Conservation (phyloP, 139 green algal genomes). For the Edaphochlamys debaryana region DNA sequence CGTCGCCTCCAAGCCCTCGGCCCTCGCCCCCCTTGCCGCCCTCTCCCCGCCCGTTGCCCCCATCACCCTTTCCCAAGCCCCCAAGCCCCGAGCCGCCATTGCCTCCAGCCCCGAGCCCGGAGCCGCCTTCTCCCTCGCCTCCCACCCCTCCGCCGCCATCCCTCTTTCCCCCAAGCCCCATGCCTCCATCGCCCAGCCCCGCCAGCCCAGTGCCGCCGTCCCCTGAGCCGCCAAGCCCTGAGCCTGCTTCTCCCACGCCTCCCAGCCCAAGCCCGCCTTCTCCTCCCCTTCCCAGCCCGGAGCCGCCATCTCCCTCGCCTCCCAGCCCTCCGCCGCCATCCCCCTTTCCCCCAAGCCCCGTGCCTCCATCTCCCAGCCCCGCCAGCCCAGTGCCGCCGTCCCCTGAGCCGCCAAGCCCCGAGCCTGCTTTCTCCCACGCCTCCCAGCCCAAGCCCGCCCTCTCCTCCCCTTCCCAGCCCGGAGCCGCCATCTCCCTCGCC, state of each 20-base stretch:
- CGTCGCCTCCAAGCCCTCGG: too few species aligned
- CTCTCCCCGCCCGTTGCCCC: not conserved
- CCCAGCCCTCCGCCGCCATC: not conserved
- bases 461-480: not conserved
- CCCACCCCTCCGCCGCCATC: not conserved
- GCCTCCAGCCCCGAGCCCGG: not conserved
- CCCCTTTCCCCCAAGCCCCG: not conserved
- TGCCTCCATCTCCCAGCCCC: not conserved
- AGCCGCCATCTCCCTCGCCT: not conserved
- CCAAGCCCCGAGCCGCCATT: not conserved
- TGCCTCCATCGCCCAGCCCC: not conserved
- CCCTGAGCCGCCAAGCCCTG: not conserved
- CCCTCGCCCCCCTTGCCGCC: too few species aligned
- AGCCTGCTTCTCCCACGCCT: not conserved
- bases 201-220: not conserved
- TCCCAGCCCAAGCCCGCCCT: not conserved
- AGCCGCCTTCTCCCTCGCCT: not conserved
- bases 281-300: too few species aligned
- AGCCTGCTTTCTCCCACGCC: not conserved
- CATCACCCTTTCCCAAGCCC: not conserved
- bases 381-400: not conserved
- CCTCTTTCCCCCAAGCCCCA: not conserved
- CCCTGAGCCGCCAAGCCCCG: not conserved
- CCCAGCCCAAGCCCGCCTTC: too few species aligned
- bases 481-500: not conserved